phyloP scores from a whole-genome alignment of 1,284 basidiomycete genomes.

The Cerrena zonata region DNA sequence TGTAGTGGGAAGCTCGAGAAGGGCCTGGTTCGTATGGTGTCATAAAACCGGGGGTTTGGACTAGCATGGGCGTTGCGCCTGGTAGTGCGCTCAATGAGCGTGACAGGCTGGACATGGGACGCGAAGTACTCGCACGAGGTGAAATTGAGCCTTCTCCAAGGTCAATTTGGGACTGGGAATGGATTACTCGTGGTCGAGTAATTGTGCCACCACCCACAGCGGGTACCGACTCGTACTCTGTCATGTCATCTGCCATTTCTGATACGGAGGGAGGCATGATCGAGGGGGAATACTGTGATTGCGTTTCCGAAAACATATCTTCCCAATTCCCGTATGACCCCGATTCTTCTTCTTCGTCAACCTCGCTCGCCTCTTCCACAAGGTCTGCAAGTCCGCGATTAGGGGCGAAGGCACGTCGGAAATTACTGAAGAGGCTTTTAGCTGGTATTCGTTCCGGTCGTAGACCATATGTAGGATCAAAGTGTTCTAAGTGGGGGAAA shows the following conservation, averaged over 20 bases:
- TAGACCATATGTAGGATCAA: constrained; percentile 96
- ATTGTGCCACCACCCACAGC: constrained; percentile 64
- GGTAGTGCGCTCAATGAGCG: constrained; percentile 3
- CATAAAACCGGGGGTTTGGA: constrained; percentile 9
- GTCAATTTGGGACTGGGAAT: constrained; percentile 44
- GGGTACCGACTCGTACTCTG: constrained; percentile 42
- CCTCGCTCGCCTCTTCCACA: constrained; percentile 59
- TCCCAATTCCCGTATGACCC: constrained; percentile 67
- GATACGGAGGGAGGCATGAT: constrained; percentile 23
- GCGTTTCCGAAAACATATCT: constrained; percentile 36
- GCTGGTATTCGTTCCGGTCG: constrained; percentile 81
- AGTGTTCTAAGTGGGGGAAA: constrained; percentile 82
- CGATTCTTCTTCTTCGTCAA: constrained; percentile 42
- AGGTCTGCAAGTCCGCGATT: constrained; percentile 74
- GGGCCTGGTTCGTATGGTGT: constrained; percentile 12
- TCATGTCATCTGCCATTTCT: constrained; percentile 18
- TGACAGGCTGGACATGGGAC: constrained; percentile 4
- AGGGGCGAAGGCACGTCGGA: constrained; percentile 64
- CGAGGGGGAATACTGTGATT: too few species aligned
- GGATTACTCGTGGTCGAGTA: constrained; percentile 56
- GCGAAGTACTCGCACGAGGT: constrained; percentile 9
- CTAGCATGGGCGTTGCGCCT: constrained; percentile 4
- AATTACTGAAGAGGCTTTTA: constrained; percentile 66
- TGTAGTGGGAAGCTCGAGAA: constrained; percentile 23
- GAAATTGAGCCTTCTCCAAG: constrained; percentile 11